Evolutionary conservation across 2,329 filamentous ascomycete genomes (phyloP), one percentile per base, ranked within the genome.

Genomic region (Tolypocladium album): DNA sequence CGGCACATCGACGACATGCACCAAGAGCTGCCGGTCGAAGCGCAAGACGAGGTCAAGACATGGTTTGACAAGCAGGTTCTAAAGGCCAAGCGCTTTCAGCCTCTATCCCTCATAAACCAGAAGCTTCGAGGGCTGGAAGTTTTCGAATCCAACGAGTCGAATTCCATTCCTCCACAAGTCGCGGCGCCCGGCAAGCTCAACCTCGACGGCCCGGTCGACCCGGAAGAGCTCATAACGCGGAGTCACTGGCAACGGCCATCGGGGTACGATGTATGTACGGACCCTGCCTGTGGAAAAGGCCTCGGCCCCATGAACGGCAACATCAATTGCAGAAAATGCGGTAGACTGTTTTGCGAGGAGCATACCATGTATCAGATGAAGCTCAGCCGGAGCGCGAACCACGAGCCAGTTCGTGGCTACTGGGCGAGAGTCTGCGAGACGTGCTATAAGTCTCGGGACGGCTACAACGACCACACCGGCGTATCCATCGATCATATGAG

Each of bases 311-410:
- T 89, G 8, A 92, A 89, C 67, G 91, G 92, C 22, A 92, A 82
- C 68, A 87, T 99, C 67, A 97, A 99, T 72, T 99, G 94, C 74
- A 83, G 94, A 64, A 91, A 92, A 64, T 99, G 94, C 69, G 94
- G 94, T 8, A 88, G 88, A 67, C 77, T 99, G 47, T 99, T 97
- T 71, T 99, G 94, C 74, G 94, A 97, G 70, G 90, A 93, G 67
- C 94, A 99, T 72, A 97, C 94, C 58, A 96, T 99, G 92, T 99
- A 97, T 70, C 93, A 99, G 77, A 97, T 97, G 89, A 97, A 95
- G 78, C 80, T 99, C 13, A 96, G 92, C 11, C 82, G 92, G 59
- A 88, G 92, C 38, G 94, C 94, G 4, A 83, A 87, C 61, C 91
- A 97, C 74, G 94, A 99, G 64, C 93, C 94, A 0, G 85, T 94